Percentiles rank a stretch among this genome's conserved stretches.
These are phyloP conservation scores for Trypanosoma congolense DNA, from an alignment of 208 protist genomes.

Conservation along the genomic window DNA sequence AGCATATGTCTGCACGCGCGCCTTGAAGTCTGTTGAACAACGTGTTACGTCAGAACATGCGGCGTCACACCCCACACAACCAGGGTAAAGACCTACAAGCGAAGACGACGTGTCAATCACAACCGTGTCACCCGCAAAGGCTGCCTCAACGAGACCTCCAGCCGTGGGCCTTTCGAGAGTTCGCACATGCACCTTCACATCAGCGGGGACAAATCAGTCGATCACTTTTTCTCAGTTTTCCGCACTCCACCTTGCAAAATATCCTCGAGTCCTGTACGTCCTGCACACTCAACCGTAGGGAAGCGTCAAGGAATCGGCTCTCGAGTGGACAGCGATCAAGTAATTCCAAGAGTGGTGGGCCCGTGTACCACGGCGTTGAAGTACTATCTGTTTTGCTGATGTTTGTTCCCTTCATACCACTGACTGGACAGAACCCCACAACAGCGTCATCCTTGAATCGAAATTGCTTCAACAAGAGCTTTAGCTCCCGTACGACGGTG, in stretches of 20 bases:
- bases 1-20: conserved; percentile 72
- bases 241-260: conserved; percentile 77
- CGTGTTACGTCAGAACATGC: conserved; percentile 17
- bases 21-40: conserved; percentile 66
- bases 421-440: conserved; percentile 73
- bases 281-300: conserved; percentile 70
- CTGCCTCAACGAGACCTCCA: conserved; percentile 46
- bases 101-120: conserved; percentile 51
- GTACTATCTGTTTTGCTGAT: conserved; percentile 26
- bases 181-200: conserved; percentile 48
- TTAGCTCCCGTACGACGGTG: conserved; percentile 88
- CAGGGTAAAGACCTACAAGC: conserved; percentile 53
- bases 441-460: conserved; percentile 71
- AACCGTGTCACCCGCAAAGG: conserved; percentile 72
- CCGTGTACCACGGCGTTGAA: conserved; percentile 70
- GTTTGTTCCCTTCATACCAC: conserved; percentile 71
- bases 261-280: conserved; percentile 56
- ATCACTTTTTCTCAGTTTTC: conserved; percentile 39
- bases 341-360: conserved; percentile 56
- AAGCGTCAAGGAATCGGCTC: conserved; percentile 52
- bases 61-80: conserved; percentile 52
- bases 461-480: conserved; percentile 89
- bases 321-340: conserved; percentile 70
- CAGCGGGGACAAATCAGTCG: conserved; percentile 54
- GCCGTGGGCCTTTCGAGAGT: conserved; percentile 59